Evolutionary conservation across 805 yeast genomes (phyloP).

Genomic region (Metschnikowia drakensbergensis): DNA sequence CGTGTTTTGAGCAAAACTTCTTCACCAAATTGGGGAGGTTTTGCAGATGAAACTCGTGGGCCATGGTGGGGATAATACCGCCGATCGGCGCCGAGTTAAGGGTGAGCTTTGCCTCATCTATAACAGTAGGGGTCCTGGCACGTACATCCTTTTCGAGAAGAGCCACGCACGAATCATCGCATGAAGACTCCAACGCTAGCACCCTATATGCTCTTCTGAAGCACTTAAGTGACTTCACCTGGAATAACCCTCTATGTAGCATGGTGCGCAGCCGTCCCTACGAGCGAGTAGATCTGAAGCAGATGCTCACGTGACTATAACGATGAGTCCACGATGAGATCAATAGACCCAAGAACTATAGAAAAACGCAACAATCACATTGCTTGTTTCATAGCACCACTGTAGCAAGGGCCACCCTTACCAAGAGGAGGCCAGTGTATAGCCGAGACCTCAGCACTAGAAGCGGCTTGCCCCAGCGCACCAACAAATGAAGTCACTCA

Average conservation of each 20-base stretch:
- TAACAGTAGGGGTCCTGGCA: conserved; percentile 41
- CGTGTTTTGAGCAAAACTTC: conserved; percentile 38
- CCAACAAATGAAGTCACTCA: conserved; percentile 1
- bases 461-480: not conserved
- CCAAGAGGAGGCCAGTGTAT: not conserved
- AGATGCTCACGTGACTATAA: not conserved
- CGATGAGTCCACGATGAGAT: not conserved
- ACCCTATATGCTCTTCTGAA: conserved; percentile 51
- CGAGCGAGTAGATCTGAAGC: not conserved
- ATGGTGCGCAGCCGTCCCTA: not conserved
- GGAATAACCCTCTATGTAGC: conserved; percentile 1
- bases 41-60: conserved; percentile 72
- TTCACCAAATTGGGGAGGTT: conserved; percentile 50
- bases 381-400: too few species aligned
- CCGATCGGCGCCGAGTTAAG: conserved; percentile 65
- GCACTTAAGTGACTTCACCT: not conserved
- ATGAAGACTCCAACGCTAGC: conserved; percentile 85
- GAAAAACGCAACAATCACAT: not conserved
- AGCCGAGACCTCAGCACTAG: not conserved
- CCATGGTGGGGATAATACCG: conserved; percentile 85
- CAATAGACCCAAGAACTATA: not conserved
- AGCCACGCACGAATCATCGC: conserved; percentile 94
- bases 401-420: not conserved
- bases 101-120: conserved; percentile 62
- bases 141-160: conserved; percentile 49